Percentiles rank a stretch among this genome's conserved stretches.
Conservation (phyloP, 257 asterid genomes). For the Nemophila menziesii region DNA sequence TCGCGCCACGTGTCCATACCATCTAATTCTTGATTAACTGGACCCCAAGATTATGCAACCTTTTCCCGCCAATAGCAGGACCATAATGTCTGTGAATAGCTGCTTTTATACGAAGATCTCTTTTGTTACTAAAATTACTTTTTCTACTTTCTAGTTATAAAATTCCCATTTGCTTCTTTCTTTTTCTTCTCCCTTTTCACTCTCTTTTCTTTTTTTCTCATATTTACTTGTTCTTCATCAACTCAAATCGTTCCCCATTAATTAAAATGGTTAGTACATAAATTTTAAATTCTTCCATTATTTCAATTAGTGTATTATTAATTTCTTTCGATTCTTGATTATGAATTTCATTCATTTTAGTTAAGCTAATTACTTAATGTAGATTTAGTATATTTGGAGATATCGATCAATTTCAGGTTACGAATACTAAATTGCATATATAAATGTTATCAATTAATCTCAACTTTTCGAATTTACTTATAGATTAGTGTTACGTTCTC, state of each 20-base stretch:
- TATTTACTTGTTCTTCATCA: neutral
- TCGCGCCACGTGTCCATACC: conserved; percentile 13
- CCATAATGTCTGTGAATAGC: conserved; percentile 11
- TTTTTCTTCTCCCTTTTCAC: neutral
- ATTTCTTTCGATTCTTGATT: no score
- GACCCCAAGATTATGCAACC: conserved; percentile 22
- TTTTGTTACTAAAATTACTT: neutral
- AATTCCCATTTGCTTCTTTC: neutral
- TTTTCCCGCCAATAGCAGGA: conserved; percentile 19
- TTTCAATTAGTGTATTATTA: no score
- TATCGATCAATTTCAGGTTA: no score
- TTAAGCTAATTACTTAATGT: no score
- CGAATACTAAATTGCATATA: no score
- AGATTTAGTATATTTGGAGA: no score
- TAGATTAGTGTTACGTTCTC: no score
- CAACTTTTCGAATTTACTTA: no score
- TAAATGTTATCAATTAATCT: no score
- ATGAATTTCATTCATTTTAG: no score
- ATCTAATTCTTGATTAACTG: conserved; percentile 1
- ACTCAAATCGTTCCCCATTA: neutral
- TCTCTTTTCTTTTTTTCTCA: neutral
- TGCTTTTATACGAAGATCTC: neutral
- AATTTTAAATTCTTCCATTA: neutral
- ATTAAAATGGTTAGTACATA: conserved; percentile 7
- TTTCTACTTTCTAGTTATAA: neutral